Evolutionary conservation across 225 moss, liverwort and hornwort species (phyloP).

Genomic region (Ulota crispa): DNA sequence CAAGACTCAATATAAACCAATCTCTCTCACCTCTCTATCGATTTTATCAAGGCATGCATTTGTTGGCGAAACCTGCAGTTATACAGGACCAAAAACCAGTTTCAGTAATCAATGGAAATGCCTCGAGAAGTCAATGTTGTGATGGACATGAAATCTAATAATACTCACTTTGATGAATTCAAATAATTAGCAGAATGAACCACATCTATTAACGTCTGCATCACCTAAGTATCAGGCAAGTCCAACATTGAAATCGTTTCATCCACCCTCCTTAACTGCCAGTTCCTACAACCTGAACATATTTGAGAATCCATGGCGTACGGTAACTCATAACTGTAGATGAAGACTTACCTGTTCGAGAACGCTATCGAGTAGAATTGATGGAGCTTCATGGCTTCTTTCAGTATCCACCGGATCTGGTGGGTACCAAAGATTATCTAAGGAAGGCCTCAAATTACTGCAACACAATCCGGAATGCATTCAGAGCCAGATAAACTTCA

Average conservation of each 20-base stretch:
- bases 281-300: constrained; percentile 2
- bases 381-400: constrained; percentile 30
- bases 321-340: constrained; percentile 13
- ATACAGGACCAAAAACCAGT: constrained; percentile 10
- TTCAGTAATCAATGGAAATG: constrained; percentile 14
- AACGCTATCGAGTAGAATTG: constrained; percentile 39
- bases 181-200: background rate
- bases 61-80: constrained; percentile 38
- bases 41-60: constrained; percentile 28
- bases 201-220: constrained; percentile 14
- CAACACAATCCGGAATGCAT: constrained; percentile 23
- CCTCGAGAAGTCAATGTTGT: constrained; percentile 1
- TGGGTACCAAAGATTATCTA: constrained; percentile 35
- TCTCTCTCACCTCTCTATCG: constrained; percentile 42
- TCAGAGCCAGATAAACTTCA: constrained; percentile 12
- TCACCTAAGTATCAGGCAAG: constrained; percentile 12
- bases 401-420: constrained; percentile 28
- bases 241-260: background rate
- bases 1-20: background rate
- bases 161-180: background rate
- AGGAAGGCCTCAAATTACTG: constrained; percentile 38
- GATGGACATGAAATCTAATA: background rate
- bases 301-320: background rate
- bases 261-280: constrained; percentile 12
- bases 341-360: constrained; percentile 27